These are phyloP conservation scores for Tulasnella sp. DNA, from an alignment of 768 basidiomycete species.

Conservation along the genomic window DNA sequence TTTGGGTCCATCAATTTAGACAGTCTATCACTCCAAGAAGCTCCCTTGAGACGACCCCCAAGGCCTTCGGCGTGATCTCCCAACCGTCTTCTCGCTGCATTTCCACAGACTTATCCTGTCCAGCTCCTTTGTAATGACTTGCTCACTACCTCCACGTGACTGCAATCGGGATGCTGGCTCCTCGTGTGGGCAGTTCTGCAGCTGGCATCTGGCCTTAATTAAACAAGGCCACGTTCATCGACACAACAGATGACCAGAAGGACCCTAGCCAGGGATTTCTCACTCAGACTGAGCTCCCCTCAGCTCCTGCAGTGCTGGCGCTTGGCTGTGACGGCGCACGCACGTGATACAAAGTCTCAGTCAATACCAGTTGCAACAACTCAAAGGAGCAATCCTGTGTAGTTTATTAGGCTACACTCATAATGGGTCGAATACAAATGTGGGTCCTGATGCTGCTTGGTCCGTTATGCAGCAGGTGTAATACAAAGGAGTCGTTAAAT, in stretches of 20 bases:
- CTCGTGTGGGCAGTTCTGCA: neutral
- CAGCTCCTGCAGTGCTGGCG: neutral
- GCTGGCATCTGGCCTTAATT: neutral
- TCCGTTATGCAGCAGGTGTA: neutral
- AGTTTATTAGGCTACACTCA: too few species aligned
- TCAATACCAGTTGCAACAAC: too few species aligned
- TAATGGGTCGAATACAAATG: too few species aligned
- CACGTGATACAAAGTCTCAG: too few species aligned
- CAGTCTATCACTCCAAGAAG: neutral
- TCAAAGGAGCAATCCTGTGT: too few species aligned
- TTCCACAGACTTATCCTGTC: neutral
- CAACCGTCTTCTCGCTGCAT: neutral
- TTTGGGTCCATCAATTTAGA: neutral
- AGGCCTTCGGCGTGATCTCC: neutral
- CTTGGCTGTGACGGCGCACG: too few species aligned
- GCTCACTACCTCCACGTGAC: neutral
- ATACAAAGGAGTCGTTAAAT: neutral
- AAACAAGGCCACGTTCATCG: neutral
- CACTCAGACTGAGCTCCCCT: neutral
- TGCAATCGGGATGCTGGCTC: too few species aligned
- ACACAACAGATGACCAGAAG: neutral
- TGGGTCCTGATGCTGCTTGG: too few species aligned
- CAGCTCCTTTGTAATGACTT: neutral
- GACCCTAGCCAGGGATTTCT: neutral
- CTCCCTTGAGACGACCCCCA: neutral